Conservation (phyloP, 129 eudicot genomes). For the Kitagawia praeruptora region DNA sequence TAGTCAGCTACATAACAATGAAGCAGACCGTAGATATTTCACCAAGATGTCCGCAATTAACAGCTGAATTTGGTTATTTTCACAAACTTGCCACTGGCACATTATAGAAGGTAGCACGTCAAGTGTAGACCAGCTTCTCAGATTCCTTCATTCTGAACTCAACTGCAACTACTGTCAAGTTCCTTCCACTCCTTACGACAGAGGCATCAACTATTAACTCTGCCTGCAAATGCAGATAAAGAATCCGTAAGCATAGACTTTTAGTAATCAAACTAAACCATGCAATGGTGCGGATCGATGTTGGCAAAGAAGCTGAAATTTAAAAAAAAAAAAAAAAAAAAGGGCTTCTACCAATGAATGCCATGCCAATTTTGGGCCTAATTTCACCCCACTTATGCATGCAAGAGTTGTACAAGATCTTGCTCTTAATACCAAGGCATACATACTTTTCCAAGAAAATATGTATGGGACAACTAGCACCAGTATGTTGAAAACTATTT, state of each 20-base stretch:
- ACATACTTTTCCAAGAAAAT: background rate
- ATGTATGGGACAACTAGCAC: background rate
- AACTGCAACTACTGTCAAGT: constrained; percentile 53
- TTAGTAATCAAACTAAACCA: background rate
- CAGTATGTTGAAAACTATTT: background rate
- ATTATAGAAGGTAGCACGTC: constrained; percentile 73
- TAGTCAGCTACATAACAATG: background rate
- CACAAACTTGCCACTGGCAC: constrained; percentile 63
- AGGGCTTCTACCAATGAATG: background rate
- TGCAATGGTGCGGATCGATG: background rate
- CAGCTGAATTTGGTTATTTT: background rate
- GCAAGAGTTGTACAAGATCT: background rate
- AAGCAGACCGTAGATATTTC: background rate
- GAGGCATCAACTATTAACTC: constrained; percentile 56
- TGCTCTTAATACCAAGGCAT: background rate
- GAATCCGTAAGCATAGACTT: background rate
- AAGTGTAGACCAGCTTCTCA: constrained; percentile 37
- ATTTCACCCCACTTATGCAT: background rate
- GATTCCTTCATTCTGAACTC: constrained; percentile 63
- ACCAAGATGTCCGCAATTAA: background rate
- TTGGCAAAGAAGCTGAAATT: background rate
- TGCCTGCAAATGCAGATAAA: constrained; percentile 32
- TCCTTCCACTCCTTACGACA: constrained; percentile 76
- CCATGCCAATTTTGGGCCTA: background rate
- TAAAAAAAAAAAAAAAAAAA: background rate